A percentile compares a stretch with the other conserved stretches of the same genome.
phyloP scores from a whole-genome alignment of 179 eudicot genomes.

The Actinidia polygama region DNA sequence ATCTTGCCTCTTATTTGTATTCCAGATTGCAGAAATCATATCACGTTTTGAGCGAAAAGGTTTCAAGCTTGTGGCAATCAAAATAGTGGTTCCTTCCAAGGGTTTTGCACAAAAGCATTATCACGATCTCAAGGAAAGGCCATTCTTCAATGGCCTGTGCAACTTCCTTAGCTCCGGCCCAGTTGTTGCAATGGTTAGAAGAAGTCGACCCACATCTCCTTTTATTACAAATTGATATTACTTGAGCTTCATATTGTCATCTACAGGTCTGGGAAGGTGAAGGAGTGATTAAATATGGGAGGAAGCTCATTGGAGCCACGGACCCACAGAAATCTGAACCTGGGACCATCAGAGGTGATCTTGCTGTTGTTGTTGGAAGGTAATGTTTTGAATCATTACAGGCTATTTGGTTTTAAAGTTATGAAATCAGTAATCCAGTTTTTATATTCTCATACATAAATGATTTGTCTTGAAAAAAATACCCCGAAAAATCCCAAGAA shows the following conservation, averaged over 20 bases:
- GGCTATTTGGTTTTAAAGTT: neutral
- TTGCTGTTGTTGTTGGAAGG: conserved; percentile 98
- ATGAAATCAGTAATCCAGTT: neutral
- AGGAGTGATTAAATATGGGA: conserved; percentile 90
- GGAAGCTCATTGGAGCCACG: conserved; percentile 97
- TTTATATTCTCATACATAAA: neutral
- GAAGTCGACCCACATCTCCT: neutral
- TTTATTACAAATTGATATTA: neutral
- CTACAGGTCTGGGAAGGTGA: conserved; percentile 98
- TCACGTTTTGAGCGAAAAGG: conserved; percentile 97
- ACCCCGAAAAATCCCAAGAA: no score
- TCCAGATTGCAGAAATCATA: conserved; percentile 87
- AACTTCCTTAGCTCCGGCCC: conserved; percentile 99
- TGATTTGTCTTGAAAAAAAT: no score
- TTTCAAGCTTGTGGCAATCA: conserved; percentile 91
- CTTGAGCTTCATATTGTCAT: conserved; percentile 4
- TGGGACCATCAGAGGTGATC: conserved; percentile 98
- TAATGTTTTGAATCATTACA: conserved; percentile 27
- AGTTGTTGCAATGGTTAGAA: conserved; percentile 91
- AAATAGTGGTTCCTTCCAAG: conserved; percentile 81
- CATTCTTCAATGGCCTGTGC: conserved; percentile 92
- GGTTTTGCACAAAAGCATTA: conserved; percentile 89
- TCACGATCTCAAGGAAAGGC: conserved; percentile 93
- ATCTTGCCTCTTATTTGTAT: conserved; percentile 12
- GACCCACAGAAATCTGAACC: conserved; percentile 99